These are phyloP conservation scores for Pneumocystis oryctolagi DNA, from an alignment of 1,139 yeast species.

Conservation along the genomic window DNA sequence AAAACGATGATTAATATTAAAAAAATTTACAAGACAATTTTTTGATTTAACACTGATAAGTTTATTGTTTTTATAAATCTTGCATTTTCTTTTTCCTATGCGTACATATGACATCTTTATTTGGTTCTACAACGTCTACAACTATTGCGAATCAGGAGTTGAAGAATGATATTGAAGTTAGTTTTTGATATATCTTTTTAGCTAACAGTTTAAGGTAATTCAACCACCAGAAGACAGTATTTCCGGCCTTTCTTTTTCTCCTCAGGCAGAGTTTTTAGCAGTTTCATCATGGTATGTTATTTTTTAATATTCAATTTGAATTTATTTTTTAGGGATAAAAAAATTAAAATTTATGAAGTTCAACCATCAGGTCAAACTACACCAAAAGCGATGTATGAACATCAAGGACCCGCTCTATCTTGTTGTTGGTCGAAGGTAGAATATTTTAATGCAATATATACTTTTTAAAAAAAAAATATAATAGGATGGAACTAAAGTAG, in stretches of 20 bases:
- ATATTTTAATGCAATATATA: not conserved
- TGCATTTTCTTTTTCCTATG: not conserved
- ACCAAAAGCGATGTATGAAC: constrained; percentile 82
- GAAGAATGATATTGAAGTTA: not conserved
- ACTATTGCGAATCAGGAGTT: not conserved
- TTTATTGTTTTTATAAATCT: not conserved
- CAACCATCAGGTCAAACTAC: constrained; percentile 54
- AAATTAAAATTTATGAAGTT: constrained; percentile 83
- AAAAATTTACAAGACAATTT: too few species aligned
- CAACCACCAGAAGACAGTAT: constrained; percentile 80
- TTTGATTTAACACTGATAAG: not conserved
- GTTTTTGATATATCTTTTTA: not conserved
- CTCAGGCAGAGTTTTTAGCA: constrained; percentile 68
- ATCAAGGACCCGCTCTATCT: constrained; percentile 72
- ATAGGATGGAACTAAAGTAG: constrained; percentile 68
- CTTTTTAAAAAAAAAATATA: not conserved
- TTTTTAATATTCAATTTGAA: not conserved
- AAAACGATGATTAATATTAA: too few species aligned
- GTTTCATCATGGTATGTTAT: constrained; percentile 61
- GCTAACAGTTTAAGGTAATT: constrained; percentile 1
- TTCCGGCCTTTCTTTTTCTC: constrained; percentile 78
- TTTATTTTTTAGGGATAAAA: constrained; percentile 42
- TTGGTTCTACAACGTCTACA: not conserved
- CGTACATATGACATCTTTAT: not conserved
- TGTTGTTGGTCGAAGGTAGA: constrained; percentile 51